Evolutionary conservation across 192 early-diverging fungal species (phyloP).

Genomic region (Podila epigama): DNA sequence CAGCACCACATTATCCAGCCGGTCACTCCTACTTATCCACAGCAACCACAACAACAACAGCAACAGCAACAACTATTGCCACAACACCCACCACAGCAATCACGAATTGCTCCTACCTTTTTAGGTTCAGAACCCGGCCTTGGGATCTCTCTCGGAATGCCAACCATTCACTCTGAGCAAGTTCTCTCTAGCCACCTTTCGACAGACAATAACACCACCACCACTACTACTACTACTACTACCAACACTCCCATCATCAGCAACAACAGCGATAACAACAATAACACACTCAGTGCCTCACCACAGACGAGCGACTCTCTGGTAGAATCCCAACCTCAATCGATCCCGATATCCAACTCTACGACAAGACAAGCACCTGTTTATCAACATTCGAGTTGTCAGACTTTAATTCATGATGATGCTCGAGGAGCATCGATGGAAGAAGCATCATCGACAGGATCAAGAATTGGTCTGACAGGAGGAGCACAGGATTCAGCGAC

Average conservation of each 20-base stretch:
- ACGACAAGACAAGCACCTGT: too few relatives aligned
- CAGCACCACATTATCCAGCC: not conserved
- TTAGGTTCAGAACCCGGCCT: slow-evolving; percentile 45
- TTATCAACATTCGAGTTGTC: too few relatives aligned
- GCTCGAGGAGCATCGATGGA: too few relatives aligned
- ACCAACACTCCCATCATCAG: slow-evolving; percentile 1
- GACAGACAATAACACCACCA: not conserved
- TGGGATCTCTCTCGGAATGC: slow-evolving; percentile 17
- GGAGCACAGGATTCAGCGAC: too few relatives aligned
- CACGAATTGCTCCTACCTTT: slow-evolving; percentile 40
- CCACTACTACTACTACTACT: too few relatives aligned
- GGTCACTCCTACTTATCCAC: not conserved
- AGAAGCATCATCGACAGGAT: too few relatives aligned
- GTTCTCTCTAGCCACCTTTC: slow-evolving; percentile 4
- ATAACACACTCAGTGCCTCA: not conserved
- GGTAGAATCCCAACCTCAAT: too few relatives aligned
- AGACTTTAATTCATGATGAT: too few relatives aligned
- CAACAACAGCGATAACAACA: slow-evolving; percentile 2
- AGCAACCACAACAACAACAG: not conserved
- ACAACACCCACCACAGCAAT: slow-evolving; percentile 2
- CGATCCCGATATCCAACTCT: too few relatives aligned
- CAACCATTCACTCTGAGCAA: not conserved
- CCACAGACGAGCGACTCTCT: too few relatives aligned
- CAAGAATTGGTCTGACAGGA: too few relatives aligned
- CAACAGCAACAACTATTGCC: slow-evolving; percentile 4